Evolutionary conservation across 1,284 basidiomycete genomes (phyloP), one percentile per base, ranked within the genome.

Genomic region (Sporisorium iseilematis-ciliati): DNA sequence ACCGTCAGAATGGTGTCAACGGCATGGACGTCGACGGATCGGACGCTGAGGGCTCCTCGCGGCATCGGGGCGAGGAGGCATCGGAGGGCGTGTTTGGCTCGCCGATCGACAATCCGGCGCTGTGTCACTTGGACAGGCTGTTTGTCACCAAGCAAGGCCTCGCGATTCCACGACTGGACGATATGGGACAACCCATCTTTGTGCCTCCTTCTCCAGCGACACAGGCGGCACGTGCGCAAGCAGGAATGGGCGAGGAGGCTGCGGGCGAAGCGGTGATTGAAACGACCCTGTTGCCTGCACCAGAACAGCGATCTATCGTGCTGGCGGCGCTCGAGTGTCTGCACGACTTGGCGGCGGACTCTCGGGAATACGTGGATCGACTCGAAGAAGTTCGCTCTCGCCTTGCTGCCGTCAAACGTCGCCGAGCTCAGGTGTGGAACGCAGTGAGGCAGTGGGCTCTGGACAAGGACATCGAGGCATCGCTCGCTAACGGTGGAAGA

Each of bases 351-450:
- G 81, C 87, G 12, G 85, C 86, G 21, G 88, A 88, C 75, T 87
- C 87, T 51, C 81, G 85, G 20, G 88, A 88, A 80, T 88, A 88
- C 75, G 86, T 87, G 59, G 86, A 87, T 58, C 81, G 88, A 14
- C 77, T 88, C 25, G 87, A 88, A 53, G 88, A 88, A 81, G 86
- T 88, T 1, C 82, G 88, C 35, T 84, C 86, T 67, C 74, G 87
- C 29, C 82, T 88, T 0, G 87, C 87, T 21, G 86, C 87, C 61
- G 85, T 88, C 16, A 86, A 87, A 40, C 80, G 87, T 29, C 83
- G 84, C 1, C 83, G 87, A 53, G 86, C 87, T 68, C 81, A 84
- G 64, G 86, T 88, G 0, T 88, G 88, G 88, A 78, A 82, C 33
- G 86, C 87, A 2, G 83, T 88, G 31, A 82, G 87, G 58, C 84